A percentile compares a stretch with the other conserved stretches of the same genome.
Evolutionary conservation across 345 rosid genomes (phyloP).

Genomic region (Theobroma cacao): DNA sequence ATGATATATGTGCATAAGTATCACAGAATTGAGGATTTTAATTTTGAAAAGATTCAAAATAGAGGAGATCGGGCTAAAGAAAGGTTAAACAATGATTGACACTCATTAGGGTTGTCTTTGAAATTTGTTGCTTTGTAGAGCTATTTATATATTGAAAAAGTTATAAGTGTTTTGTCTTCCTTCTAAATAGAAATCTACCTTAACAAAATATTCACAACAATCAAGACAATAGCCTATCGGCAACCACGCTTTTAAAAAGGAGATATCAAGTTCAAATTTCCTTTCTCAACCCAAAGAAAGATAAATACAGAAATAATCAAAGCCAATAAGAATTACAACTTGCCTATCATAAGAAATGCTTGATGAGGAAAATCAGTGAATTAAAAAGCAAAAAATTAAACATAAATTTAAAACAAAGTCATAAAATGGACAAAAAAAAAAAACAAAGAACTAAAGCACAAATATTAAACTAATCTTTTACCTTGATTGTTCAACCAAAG

Average conservation of each 20-base stretch:
- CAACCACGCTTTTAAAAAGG: neutral
- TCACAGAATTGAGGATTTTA: neutral
- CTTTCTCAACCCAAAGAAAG: neutral
- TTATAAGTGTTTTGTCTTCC: neutral
- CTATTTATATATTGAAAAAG: neutral
- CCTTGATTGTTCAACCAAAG: no score
- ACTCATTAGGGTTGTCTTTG: no score
- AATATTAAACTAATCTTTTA: no score
- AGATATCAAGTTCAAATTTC: neutral
- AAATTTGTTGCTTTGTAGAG: neutral
- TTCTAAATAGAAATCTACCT: neutral
- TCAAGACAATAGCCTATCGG: neutral
- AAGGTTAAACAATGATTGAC: neutral
- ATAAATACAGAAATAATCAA: neutral
- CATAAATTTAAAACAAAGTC: no score
- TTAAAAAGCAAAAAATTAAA: no score
- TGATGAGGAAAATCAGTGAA: no score
- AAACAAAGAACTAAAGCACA: no score
- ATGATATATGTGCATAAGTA: neutral
- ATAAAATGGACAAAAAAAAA: no score
- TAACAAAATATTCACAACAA: neutral
- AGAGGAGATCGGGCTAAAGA: neutral
- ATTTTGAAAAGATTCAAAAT: neutral
- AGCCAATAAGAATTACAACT: neutral
- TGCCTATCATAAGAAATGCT: no score